phyloP scores from a whole-genome alignment of 805 yeast genomes.

The Hanseniaspora taiwanica region DNA sequence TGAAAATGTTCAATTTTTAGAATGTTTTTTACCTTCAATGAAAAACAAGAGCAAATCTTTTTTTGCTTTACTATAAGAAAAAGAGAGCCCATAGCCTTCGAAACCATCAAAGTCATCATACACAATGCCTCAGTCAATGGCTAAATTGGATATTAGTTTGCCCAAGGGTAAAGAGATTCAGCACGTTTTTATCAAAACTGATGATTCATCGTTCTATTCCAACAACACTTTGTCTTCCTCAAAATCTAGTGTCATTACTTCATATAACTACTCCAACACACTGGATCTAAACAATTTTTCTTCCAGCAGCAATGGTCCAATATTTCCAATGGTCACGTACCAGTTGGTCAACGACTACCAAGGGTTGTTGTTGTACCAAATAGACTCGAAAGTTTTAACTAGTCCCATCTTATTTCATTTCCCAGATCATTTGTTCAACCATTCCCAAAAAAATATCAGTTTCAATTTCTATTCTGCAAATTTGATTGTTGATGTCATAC shows the following conservation, averaged over 20 bases:
- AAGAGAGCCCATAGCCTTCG: no score
- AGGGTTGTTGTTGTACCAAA: conserved; percentile 13
- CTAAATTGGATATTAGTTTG: neutral
- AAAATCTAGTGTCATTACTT: neutral
- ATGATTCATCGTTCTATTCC: neutral
- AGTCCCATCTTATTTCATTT: conserved; percentile 16
- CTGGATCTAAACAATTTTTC: neutral
- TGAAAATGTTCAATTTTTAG: no score
- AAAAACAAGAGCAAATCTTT: no score
- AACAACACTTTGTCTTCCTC: no score
- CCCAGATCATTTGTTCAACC: conserved; percentile 15
- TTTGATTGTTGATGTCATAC: conserved; percentile 14
- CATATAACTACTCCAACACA: neutral
- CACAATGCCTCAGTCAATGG: conserved; percentile 14
- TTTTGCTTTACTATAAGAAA: no score
- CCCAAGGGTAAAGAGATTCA: neutral
- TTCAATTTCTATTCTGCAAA: conserved; percentile 4
- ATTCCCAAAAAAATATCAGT: conserved; percentile 13
- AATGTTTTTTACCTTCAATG: no score
- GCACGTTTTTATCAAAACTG: neutral
- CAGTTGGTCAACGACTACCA: conserved; percentile 14
- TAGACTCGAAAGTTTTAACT: conserved; percentile 10
- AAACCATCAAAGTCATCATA: no score
- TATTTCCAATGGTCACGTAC: conserved; percentile 15
- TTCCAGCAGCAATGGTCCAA: conserved; percentile 5